Evolutionary conservation across 2,329 filamentous ascomycete species (phyloP).

Genomic region (Fusarium musae): DNA sequence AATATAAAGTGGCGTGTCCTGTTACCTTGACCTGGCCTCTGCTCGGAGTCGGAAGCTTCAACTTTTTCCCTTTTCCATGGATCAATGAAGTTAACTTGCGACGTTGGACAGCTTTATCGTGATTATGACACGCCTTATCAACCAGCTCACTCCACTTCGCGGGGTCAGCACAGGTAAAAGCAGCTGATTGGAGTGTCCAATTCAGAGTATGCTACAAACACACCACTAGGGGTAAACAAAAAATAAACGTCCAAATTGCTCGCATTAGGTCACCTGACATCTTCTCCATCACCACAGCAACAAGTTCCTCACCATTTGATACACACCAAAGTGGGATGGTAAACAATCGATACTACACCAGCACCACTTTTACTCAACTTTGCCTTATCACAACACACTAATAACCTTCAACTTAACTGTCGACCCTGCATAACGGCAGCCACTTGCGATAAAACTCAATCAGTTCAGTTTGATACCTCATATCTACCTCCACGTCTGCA

Average conservation of each 20-base stretch:
- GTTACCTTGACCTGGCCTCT: constrained; percentile 19
- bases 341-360: constrained; percentile 37
- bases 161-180: constrained; percentile 35
- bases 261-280: constrained; percentile 36
- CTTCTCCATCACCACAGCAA: constrained; percentile 12
- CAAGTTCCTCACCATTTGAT: background rate
- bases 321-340: constrained; percentile 37
- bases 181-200: constrained; percentile 24
- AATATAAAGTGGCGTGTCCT: constrained; percentile 37
- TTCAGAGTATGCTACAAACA: constrained; percentile 3
- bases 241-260: background rate
- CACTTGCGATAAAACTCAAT: constrained; percentile 7
- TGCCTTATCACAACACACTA: constrained; percentile 24
- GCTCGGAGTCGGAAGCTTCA: constrained; percentile 33
- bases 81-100: constrained; percentile 23
- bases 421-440: constrained; percentile 11
- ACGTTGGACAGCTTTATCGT: constrained; percentile 41
- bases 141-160: constrained; percentile 29
- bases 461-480: background rate
- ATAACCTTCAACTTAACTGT: constrained; percentile 23
- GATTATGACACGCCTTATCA: constrained; percentile 30
- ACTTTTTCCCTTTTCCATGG: constrained; percentile 17
- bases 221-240: constrained; percentile 15
- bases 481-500: background rate
- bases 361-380: constrained; percentile 23